These are phyloP conservation scores for Azolla pinnata DNA, from an alignment of 75 land plant genomes.

Conservation along the genomic window DNA sequence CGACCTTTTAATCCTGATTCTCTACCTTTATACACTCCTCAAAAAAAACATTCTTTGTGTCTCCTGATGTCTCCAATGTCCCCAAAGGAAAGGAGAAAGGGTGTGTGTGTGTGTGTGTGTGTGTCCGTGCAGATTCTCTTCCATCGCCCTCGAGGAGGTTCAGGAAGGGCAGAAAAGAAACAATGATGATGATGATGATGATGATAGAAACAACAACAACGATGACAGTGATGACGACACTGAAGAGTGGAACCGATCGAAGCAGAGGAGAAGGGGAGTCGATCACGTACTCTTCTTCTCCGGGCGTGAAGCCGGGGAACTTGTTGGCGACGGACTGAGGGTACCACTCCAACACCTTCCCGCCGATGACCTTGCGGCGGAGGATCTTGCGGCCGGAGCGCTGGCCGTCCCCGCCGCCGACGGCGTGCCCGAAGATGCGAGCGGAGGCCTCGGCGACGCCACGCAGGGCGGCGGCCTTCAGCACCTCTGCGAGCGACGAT, in stretches of 20 bases:
- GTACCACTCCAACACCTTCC: slow-evolving; percentile 71
- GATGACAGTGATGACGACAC: too few species aligned
- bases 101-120: too few species aligned
- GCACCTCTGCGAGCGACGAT: slow-evolving; percentile 26
- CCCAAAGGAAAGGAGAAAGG: too few species aligned
- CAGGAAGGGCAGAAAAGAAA: too few species aligned
- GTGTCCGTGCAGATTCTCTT: too few species aligned
- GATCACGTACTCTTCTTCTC: slow-evolving; percentile 56
- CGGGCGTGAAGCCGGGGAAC: slow-evolving; percentile 51
- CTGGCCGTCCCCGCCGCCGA: slow-evolving; percentile 70
- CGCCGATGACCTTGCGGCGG: slow-evolving; percentile 70
- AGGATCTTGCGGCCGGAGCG: slow-evolving; percentile 74
- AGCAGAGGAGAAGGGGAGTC: slow-evolving; percentile 9
- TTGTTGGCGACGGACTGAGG: slow-evolving; percentile 51
- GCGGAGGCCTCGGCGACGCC: slow-evolving; percentile 73
- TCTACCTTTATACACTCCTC: too few species aligned
- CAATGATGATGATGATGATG: too few species aligned
- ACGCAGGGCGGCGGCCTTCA: slow-evolving; percentile 33
- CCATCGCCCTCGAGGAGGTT: too few species aligned
- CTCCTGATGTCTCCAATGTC: too few species aligned
- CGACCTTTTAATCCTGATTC: too few species aligned
- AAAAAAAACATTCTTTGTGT: too few species aligned
- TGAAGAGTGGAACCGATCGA: slow-evolving; percentile 1
- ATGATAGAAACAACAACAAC: too few species aligned
- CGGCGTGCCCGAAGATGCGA: slow-evolving; percentile 74